A percentile compares a stretch with the other conserved stretches of the same genome.
Conservation (phyloP, 306 rosid species). For the Myrica gale region DNA sequence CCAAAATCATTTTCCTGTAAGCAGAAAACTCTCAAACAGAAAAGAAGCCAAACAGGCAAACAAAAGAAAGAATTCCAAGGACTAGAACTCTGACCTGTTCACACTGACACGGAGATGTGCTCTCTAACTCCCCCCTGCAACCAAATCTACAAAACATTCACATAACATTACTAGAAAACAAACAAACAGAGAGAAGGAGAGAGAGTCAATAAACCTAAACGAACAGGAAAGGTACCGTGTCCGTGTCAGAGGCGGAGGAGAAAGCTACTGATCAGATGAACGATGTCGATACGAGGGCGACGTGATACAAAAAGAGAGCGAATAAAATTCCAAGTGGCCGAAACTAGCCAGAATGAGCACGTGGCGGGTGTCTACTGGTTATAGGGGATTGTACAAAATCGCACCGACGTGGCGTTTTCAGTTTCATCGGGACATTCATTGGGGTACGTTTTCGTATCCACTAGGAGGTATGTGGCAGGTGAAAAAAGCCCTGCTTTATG, state of each 20-base stretch:
- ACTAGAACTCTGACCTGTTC: not conserved
- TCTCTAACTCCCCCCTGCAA: not conserved
- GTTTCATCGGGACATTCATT: too few species aligned
- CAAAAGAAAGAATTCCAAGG: not conserved
- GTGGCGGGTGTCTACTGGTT: not conserved
- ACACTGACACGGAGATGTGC: not conserved
- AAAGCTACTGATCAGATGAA: not conserved
- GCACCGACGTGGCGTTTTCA: too few species aligned
- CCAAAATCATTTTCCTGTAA: too few species aligned
- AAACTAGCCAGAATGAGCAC: not conserved
- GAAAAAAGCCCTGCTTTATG: too few species aligned
- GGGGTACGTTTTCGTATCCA: too few species aligned
- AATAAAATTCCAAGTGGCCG: not conserved
- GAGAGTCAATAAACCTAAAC: constrained; percentile 22
- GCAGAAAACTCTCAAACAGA: too few species aligned
- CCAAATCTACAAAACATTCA: not conserved
- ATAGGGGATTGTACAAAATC: too few species aligned
- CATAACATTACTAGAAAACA: not conserved
- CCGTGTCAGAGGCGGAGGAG: too few species aligned
- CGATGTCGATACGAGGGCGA: not conserved
- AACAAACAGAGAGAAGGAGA: not conserved
- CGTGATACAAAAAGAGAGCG: not conserved
- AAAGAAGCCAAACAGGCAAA: not conserved
- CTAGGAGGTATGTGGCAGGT: too few species aligned
- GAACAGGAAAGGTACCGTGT: constrained; percentile 18